Evolutionary conservation across 2,329 filamentous ascomycete species (phyloP), one percentile per base, ranked within the genome.

Genomic region (Beauveria scarabaeidicola): DNA sequence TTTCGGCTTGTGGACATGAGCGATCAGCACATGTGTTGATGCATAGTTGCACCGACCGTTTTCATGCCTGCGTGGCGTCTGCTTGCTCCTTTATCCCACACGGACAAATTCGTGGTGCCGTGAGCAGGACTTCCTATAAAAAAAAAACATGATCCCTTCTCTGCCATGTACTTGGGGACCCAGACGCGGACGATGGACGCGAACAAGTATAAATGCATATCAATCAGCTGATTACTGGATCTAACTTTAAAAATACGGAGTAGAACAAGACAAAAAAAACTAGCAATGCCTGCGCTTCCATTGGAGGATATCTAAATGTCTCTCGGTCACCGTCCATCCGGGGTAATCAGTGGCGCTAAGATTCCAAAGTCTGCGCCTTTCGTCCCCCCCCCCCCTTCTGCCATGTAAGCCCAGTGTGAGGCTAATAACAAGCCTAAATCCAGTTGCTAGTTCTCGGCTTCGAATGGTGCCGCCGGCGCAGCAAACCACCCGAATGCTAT

Each of bases 261-360:
- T 13, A 48, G 43, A 29, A 48, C 43, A 48, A 47, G 23, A 25
- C 40, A 23, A 19, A 43, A 58, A 51, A 56, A 58, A 51, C 36
- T 44, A 21, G 38, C 41, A 44, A 56, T 56, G 3, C 27, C 40
- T 44, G 10, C 6, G 5, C 43, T 25, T 19, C 10, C n/a, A 58
- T 58, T 58, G 44, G 44, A 29, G 46, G 46, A n/a, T 13, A 5
- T 7, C 23, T 21, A 7, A 10, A 10, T 58, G 46, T 58, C 23
- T 51, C 46, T 58, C 55, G 55, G 55, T 32, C 55, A 40, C 46
- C 7, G 23, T 50, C 32, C 32, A 48, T 50, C 36, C 55, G 29
- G 46, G 55, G 55, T 27, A 17, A 40, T 11, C 13, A 19, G 46
- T 50, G 46, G 55, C 32, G 36, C 44, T 58, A 41, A 23, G 46